phyloP scores from a whole-genome alignment of 192 early-diverging fungal genomes.

The Coemansia furcata region DNA sequence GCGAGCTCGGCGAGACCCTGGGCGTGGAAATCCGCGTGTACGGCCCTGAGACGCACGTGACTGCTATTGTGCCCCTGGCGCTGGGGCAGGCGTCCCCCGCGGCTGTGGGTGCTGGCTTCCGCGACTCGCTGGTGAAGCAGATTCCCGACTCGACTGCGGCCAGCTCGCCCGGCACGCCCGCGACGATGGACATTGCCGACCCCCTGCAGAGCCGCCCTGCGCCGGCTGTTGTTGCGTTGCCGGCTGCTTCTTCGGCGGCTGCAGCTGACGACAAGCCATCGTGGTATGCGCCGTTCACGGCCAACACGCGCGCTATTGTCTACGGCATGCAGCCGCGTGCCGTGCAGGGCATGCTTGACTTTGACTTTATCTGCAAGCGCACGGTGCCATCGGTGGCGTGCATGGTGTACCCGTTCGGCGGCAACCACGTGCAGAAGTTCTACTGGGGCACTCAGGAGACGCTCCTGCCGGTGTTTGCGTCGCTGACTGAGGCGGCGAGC shows the following conservation, averaged over 20 bases:
- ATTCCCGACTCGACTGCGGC: slow-evolving; percentile 50
- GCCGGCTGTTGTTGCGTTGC: slow-evolving; percentile 30
- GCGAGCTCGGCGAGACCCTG: slow-evolving; percentile 87
- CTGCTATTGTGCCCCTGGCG: slow-evolving; percentile 97
- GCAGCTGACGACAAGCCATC: slow-evolving; percentile 31
- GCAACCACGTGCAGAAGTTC: slow-evolving; percentile 98
- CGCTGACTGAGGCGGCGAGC: slow-evolving; percentile 76
- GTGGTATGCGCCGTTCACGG: slow-evolving; percentile 76
- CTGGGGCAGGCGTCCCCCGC: slow-evolving; percentile 57
- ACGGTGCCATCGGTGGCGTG: slow-evolving; percentile 87
- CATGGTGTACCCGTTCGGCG: slow-evolving; percentile 99
- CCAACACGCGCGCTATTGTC: slow-evolving; percentile 84
- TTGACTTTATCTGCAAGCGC: slow-evolving; percentile 99
- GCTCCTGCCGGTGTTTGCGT: slow-evolving; percentile 89
- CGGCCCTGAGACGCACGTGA: slow-evolving; percentile 97
- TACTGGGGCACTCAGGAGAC: slow-evolving; percentile 99
- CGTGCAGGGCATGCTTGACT: slow-evolving; percentile 99
- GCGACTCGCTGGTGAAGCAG: slow-evolving; percentile 58
- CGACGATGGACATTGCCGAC: slow-evolving; percentile 47
- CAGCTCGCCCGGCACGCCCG: slow-evolving; percentile 48
- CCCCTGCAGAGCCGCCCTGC: slow-evolving; percentile 29
- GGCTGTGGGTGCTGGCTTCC: slow-evolving; percentile 59
- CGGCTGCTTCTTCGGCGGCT: slow-evolving; percentile 51
- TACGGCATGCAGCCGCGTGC: slow-evolving; percentile 99
- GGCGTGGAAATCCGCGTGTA: slow-evolving; percentile 94